Evolutionary conservation across 768 basidiomycete species (phyloP), one percentile per base, ranked within the genome.

Genomic region (Mycena epipterygia): DNA sequence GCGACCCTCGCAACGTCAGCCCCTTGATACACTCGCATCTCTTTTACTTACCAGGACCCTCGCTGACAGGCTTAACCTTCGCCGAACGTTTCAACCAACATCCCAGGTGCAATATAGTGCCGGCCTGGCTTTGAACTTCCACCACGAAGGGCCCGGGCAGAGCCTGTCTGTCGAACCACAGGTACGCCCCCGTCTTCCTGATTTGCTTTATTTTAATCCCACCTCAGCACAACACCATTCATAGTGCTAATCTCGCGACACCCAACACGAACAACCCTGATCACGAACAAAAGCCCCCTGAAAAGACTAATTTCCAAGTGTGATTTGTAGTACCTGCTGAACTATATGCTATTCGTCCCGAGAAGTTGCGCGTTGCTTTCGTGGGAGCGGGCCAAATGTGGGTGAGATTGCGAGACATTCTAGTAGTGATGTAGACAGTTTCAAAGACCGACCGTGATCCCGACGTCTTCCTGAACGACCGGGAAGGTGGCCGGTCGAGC

Each of bases 31-130:
- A 42, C 19, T 7, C 5, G 7, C 19, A 48, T 46, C 14, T 23
- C 14, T 16, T 23, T 39, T 5, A 32, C 33, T 51, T 21, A 44
- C 3, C 14, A 29, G 29, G 42, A 27, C 6, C 42, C n/a, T n/a
- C n/a, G n/a, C n/a, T n/a, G n/a, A n/a, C n/a, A 69, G 68, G 23
- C 48, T 70, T n/a, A 70, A 64, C 21, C 7, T 70, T 16, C 62
- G 63, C 16, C 35, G 23, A 7, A 41, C 55, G 29, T 64, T 70
- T 21, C 30, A 58, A 14, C 30, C 9, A 44, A 37, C 57, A 39
- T 23, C 55, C 0, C 55, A 65, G 16, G 39, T n/a, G 17, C 55
- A 57, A 33, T 48, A 41, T 33, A 55, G 37, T 17, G 49, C 64
- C 12, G 64, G 63, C 39, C 63, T 46, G 29, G 39, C 11, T n/a